These are phyloP conservation scores for Microsporum ferrugineum DNA, from an alignment of 2,329 filamentous ascomycete genomes.

Conservation along the genomic window DNA sequence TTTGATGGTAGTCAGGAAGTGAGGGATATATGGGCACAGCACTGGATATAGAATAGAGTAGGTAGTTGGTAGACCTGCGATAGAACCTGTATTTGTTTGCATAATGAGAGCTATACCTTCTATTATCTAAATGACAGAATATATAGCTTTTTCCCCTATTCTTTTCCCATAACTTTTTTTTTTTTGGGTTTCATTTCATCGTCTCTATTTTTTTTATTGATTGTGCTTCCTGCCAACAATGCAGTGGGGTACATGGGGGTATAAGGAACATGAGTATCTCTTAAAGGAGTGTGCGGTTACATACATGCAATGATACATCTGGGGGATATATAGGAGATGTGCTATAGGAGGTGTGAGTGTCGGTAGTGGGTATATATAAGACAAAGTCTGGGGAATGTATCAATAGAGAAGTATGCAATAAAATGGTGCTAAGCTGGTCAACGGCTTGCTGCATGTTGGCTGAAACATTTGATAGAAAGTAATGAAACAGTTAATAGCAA, in stretches of 20 bases:
- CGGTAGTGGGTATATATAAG: background rate
- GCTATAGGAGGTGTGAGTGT: background rate
- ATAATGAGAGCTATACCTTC: background rate
- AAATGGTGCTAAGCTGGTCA: background rate
- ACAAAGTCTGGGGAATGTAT: background rate
- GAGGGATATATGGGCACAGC: constrained; percentile 59
- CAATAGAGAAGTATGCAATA: background rate
- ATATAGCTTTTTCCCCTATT: background rate
- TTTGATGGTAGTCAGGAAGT: constrained; percentile 61
- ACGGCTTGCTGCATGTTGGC: background rate
- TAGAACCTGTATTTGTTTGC: background rate
- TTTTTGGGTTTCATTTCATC: background rate
- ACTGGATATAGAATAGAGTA: constrained; percentile 51
- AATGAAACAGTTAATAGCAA: background rate
- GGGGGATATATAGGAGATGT: background rate
- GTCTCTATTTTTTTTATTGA: background rate
- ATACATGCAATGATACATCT: background rate
- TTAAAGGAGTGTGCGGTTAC: background rate
- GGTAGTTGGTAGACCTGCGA: background rate
- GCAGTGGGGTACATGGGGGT: background rate
- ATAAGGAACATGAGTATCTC: background rate
- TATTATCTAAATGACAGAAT: background rate
- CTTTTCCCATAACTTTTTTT: background rate
- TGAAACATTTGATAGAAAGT: background rate
- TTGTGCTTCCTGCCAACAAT: background rate